Evolutionary conservation across 108 stramenopile species (phyloP), one percentile per base, ranked within the genome.

Genomic region (Pseudonitzschia multistriata): DNA sequence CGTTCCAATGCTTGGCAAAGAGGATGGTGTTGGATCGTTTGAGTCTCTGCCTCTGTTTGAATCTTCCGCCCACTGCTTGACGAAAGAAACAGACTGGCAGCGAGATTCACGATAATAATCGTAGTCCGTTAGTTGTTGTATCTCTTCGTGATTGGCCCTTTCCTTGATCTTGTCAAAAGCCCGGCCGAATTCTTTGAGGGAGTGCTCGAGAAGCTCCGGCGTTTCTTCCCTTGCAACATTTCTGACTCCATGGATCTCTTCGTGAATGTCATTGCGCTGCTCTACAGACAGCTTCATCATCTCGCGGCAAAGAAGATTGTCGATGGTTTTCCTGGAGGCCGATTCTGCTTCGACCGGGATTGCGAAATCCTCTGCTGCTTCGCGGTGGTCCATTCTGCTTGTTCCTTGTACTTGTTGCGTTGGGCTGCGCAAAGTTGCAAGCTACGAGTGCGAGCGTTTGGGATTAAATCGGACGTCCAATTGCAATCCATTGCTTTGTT

Each of bases 241-340:
- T 64, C 17, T 17, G 3, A 64, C 63, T 3, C 63, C 63, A 22
- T 64, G 63, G 14, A 64, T 47, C 42, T 64, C 63, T 47, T 64
- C 63, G 28, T 64, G 30, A 25, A 64, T 64, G 17, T 14, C 63
- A 22, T 40, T 64, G 21, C 63, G 39, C 27, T 40, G 27, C n/a
- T 1, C 34, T 1, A 60, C 31, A 3, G 27, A 29, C 59, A 60
- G 13, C 30, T 60, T 33, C 27, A 36, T n/a, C 31, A 60, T 36
- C 14, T 60, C 59, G 7, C 54, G 54, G 19, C 21, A 28, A 17
- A 55, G 5, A 19, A 55, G 21, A 22, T 7, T 30, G 54, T 55
- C 54, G 29, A 55, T 30, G 15, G 11, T 31, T 15, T 6, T 13
- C 42, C 17, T 13, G 42, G 42, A 45, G 1, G 42, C 42, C 3